phyloP scores from a whole-genome alignment of 306 rosid species.

The Fagus sylvatica region DNA sequence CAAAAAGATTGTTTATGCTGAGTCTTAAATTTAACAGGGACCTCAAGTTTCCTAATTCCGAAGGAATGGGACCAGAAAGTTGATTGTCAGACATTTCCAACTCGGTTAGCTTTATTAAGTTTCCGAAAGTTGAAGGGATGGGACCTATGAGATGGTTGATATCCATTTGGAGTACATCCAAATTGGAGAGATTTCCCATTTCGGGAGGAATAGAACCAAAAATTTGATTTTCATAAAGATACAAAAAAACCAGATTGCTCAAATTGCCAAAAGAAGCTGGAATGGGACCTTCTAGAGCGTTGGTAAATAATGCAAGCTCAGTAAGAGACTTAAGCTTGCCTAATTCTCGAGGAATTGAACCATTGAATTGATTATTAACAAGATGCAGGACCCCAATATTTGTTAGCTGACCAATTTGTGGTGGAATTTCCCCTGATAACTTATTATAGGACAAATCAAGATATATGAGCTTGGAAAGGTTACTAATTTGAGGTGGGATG shows the following conservation, averaged over 20 bases:
- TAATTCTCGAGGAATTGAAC: conserved; percentile 15
- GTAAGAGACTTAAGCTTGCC: not conserved
- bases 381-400: conserved; percentile 8
- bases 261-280: conserved; percentile 2
- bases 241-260: not conserved
- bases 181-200: not conserved
- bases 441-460: conserved; percentile 38
- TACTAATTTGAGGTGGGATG: conserved; percentile 30
- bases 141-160: not conserved
- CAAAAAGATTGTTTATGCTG: not conserved
- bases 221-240: not conserved
- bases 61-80: conserved; percentile 2
- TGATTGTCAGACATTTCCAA: not conserved
- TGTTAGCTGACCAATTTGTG: conserved; percentile 11
- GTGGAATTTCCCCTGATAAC: conserved; percentile 24
- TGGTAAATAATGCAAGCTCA: not conserved
- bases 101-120: not conserved
- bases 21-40: not conserved
- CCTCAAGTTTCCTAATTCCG: conserved; percentile 6
- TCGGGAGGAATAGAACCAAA: not conserved
- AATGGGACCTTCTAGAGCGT: not conserved
- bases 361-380: not conserved
- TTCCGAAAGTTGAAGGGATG: conserved; percentile 20
- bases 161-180: not conserved
- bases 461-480: conserved; percentile 24